Base-by-base conservation (phyloP, 75 land plant species). In the Sequoiadendron giganteum region DNA sequence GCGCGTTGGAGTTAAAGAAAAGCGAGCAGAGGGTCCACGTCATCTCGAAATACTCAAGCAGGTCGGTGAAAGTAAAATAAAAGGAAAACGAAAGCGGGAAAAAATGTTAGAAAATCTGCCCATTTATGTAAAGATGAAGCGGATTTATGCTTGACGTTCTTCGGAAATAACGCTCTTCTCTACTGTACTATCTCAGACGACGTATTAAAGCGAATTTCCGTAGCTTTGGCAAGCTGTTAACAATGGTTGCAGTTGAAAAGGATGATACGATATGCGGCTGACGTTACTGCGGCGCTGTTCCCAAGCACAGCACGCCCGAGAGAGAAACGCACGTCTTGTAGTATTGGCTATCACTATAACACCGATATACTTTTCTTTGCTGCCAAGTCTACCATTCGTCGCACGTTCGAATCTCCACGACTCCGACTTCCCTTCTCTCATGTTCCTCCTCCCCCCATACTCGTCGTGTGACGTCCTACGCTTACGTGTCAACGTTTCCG, bases 391-490 rank as follows among this genome's bases (percentile, higher is more conserved):
- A 47, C n/a, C 6, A 28, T 13, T 1, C 14, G 49, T 82, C 48
- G 84, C 84, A 82, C 52, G 84, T 82, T 82, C 84, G 84, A 82
- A 82, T 82, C 39, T 38, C 36, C 81, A 78, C 42, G 43, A 39
- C 21, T 78, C 48, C 48, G 1, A 72, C 2, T 30, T 5, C 6
- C 16, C 19, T 61, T 68, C 5, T 5, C 1, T 4, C 72, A 2
- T 14, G 13, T 10, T 3, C 3, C 14, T 75, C 39, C 8, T 0
- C 13, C 3, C 3, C 77, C 3, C 15, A 1, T 34, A 2, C 38
- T 7, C n/a, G 13, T 1, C 10, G 40, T 10, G 30, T 47, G 84
- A 82, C 84, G 84, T 82, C 52, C 14, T 45, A 1, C 15, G 84
- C 54, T 45, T 47, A n/a, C 84, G 84, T 45, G 84, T 82, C 52